A percentile compares a stretch with the other conserved stretches of the same genome.
phyloP scores from a whole-genome alignment of 148 eudicot species.

The Limonium bicolor region DNA sequence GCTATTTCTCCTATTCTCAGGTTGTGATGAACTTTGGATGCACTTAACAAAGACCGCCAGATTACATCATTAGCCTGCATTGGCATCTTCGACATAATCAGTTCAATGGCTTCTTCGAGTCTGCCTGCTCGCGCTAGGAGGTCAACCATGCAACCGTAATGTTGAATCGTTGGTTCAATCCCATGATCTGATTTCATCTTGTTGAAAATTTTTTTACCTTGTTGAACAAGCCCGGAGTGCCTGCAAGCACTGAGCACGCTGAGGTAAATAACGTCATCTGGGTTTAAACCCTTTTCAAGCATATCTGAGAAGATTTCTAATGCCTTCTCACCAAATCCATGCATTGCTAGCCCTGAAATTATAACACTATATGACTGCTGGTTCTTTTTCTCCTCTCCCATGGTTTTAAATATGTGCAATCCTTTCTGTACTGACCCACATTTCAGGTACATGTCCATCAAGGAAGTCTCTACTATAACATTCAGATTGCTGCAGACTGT shows the following conservation, averaged over 20 bases:
- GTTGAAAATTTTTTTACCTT: conserved; percentile 22
- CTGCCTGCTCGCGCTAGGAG: conserved; percentile 41
- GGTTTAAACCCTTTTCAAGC: conserved; percentile 29
- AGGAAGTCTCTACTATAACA: conserved; percentile 38
- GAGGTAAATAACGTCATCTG: conserved; percentile 43
- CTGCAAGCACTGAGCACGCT: conserved; percentile 55
- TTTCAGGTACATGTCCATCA: conserved; percentile 52
- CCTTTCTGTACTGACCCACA: conserved; percentile 45
- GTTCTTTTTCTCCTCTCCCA: conserved; percentile 32
- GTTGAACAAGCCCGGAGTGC: conserved; percentile 32
- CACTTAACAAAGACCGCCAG: conserved; percentile 38
- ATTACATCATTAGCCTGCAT: conserved; percentile 37
- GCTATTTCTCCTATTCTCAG: conserved; percentile 30
- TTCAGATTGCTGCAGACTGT: conserved; percentile 28
- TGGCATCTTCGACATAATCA: conserved; percentile 38
- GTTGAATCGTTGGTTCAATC: conserved; percentile 36
- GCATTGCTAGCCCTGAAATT: conserved; percentile 44
- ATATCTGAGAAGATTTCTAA: conserved; percentile 24
- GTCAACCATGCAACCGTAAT: conserved; percentile 49
- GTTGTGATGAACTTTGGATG: conserved; percentile 27
- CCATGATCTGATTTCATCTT: conserved; percentile 29
- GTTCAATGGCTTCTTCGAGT: conserved; percentile 32
- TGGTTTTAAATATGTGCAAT: conserved; percentile 19
- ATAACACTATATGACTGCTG: conserved; percentile 33
- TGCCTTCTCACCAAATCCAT: conserved; percentile 35